Percentiles rank a stretch among this genome's conserved stretches.
phyloP scores from a whole-genome alignment of 2,329 filamentous ascomycete species.

The Colletotrichum orbiculare region DNA sequence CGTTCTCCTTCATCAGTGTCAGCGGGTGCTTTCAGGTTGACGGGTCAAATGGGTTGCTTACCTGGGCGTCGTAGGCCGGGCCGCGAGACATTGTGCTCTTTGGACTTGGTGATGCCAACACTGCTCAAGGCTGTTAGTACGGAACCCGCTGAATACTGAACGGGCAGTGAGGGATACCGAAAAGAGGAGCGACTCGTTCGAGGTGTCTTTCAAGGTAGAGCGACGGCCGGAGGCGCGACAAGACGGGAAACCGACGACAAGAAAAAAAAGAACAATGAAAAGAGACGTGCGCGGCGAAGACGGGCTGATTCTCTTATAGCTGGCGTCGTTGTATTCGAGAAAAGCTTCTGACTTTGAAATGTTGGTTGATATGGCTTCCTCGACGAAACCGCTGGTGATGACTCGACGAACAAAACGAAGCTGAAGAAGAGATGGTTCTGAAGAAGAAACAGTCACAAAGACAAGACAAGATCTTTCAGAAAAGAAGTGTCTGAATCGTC shows the following conservation, averaged over 20 bases:
- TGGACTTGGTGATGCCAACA: background rate
- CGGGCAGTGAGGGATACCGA: too few relatives aligned
- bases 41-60: background rate
- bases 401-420: background rate
- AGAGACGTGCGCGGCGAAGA: background rate
- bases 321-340: too few relatives aligned
- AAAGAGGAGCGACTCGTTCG: too few relatives aligned
- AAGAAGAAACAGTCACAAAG: background rate
- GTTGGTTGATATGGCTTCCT: too few relatives aligned
- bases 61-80: slow-evolving; percentile 13
- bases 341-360: too few relatives aligned
- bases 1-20: slow-evolving; percentile 6
- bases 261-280: background rate
- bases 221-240: too few relatives aligned
- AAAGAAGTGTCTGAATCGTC: background rate
- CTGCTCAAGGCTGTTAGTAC: too few relatives aligned
- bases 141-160: too few relatives aligned
- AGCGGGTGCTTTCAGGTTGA: background rate
- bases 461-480: background rate
- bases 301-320: too few relatives aligned
- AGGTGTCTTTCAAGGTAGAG: background rate
- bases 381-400: too few relatives aligned
- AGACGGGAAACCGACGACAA: background rate
- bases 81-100: slow-evolving; percentile 10
- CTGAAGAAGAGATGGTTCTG: background rate